Conservation (phyloP, 148 eudicot genomes). For the Bassia scoparia region DNA sequence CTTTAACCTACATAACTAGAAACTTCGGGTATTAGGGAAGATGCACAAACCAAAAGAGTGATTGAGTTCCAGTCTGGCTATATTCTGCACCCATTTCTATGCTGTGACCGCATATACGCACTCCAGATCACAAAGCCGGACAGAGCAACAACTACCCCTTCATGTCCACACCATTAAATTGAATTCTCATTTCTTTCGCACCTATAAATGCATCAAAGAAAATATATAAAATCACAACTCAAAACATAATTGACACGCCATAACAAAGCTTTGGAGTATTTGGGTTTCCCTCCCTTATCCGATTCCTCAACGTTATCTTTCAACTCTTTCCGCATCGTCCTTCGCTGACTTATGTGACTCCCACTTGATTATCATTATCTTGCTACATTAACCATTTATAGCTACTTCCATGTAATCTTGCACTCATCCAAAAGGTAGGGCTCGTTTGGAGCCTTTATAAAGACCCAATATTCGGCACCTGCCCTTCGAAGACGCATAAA, state of each 20-base stretch:
- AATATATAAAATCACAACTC: background rate
- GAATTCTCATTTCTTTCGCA: constrained; percentile 9
- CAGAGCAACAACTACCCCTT: constrained; percentile 83
- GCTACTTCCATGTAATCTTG: constrained; percentile 41
- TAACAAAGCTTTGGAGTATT: constrained; percentile 72
- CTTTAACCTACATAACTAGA: constrained; percentile 84
- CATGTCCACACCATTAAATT: constrained; percentile 50
- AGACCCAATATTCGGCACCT: constrained; percentile 24
- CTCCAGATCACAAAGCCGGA: constrained; percentile 96
- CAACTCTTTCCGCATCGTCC: constrained; percentile 27
- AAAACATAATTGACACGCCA: background rate
- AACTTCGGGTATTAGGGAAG: constrained; percentile 80
- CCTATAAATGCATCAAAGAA: background rate
- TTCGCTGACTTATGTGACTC: constrained; percentile 28
- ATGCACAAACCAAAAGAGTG: constrained; percentile 94
- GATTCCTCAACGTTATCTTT: constrained; percentile 23
- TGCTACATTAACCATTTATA: constrained; percentile 28
- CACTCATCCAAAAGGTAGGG: constrained; percentile 87
- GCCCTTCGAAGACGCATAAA: constrained; percentile 43
- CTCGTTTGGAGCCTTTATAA: constrained; percentile 43
- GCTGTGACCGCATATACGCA: constrained; percentile 69
- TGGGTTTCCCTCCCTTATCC: constrained; percentile 21
- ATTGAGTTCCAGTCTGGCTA: constrained; percentile 80
- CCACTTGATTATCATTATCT: constrained; percentile 25
- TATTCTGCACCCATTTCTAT: constrained; percentile 92